Conservation (phyloP, 352 stramenopile species). For the Elongisporangium prolatum region DNA sequence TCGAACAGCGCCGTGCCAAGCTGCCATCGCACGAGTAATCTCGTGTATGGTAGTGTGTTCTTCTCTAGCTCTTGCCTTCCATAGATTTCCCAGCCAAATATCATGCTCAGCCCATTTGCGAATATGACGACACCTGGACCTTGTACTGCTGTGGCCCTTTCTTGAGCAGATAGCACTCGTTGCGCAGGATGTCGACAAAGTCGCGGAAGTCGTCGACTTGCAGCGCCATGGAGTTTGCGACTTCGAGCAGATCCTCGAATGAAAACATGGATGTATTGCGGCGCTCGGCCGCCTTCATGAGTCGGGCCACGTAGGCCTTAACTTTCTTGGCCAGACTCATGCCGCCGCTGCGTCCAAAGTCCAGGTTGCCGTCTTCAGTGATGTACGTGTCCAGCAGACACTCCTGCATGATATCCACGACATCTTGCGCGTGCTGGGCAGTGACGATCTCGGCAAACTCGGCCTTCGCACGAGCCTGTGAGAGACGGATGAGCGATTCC, state of each 20-base stretch:
- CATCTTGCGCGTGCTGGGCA: slow-evolving; percentile 93
- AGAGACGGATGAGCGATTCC: slow-evolving; percentile 90
- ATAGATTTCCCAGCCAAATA: neutral
- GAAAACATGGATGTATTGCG: slow-evolving; percentile 67
- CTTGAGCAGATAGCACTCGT: slow-evolving; percentile 84
- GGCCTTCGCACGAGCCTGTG: slow-evolving; percentile 91
- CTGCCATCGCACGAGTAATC: slow-evolving; percentile 11
- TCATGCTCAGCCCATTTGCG: slow-evolving; percentile 16
- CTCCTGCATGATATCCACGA: slow-evolving; percentile 95
- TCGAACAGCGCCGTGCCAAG: slow-evolving; percentile 61
- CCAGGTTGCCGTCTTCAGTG: slow-evolving; percentile 85
- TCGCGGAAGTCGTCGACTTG: slow-evolving; percentile 79
- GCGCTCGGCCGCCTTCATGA: slow-evolving; percentile 61
- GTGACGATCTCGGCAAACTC: slow-evolving; percentile 93
- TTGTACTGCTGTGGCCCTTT: slow-evolving; percentile 78
- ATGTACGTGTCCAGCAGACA: slow-evolving; percentile 89
- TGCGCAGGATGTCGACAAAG: slow-evolving; percentile 83
- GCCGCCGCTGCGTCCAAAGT: slow-evolving; percentile 72
- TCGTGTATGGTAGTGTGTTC: no score
- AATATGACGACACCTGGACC: slow-evolving; percentile 60
- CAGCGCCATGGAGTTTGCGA: slow-evolving; percentile 66
- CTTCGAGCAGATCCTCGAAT: slow-evolving; percentile 68
- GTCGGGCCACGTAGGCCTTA: slow-evolving; percentile 76
- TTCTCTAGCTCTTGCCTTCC: no score
- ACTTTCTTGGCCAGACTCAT: slow-evolving; percentile 73